These are phyloP conservation scores for Triadica sebifera DNA, from an alignment of 345 rosid genomes.

Conservation along the genomic window DNA sequence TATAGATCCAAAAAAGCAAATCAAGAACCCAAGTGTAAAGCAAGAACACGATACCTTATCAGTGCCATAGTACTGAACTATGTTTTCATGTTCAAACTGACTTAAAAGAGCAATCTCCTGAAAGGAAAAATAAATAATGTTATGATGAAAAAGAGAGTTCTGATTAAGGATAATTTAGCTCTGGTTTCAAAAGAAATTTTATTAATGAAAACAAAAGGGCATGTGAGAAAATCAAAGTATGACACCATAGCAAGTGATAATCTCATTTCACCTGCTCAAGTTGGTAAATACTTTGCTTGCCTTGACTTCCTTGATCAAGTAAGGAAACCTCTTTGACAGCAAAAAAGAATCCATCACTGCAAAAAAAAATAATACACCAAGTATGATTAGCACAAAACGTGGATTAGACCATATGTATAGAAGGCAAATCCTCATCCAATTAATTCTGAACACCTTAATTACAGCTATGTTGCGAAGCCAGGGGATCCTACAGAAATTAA, in stretches of 20 bases:
- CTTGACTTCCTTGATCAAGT: conserved; percentile 78
- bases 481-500: too few species aligned
- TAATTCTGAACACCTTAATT: neutral
- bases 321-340: conserved; percentile 91
- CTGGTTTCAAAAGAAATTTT: neutral
- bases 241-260: neutral
- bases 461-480: neutral
- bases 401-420: neutral
- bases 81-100: conserved; percentile 80
- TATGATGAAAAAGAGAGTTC: neutral
- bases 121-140: conserved; percentile 1
- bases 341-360: conserved; percentile 79
- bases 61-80: conserved; percentile 79
- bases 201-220: conserved; percentile 4
- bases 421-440: neutral
- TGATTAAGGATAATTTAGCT: too few species aligned
- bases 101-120: conserved; percentile 89
- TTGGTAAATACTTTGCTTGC: conserved; percentile 64
- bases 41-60: conserved; percentile 49
- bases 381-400: neutral
- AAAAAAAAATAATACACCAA: neutral
- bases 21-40: conserved; percentile 11
- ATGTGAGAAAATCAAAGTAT: neutral
- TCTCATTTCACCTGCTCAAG: conserved; percentile 65
- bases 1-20: conserved; percentile 4